phyloP scores from a whole-genome alignment of 192 early-diverging fungal genomes.

The Coemansia sp. region DNA sequence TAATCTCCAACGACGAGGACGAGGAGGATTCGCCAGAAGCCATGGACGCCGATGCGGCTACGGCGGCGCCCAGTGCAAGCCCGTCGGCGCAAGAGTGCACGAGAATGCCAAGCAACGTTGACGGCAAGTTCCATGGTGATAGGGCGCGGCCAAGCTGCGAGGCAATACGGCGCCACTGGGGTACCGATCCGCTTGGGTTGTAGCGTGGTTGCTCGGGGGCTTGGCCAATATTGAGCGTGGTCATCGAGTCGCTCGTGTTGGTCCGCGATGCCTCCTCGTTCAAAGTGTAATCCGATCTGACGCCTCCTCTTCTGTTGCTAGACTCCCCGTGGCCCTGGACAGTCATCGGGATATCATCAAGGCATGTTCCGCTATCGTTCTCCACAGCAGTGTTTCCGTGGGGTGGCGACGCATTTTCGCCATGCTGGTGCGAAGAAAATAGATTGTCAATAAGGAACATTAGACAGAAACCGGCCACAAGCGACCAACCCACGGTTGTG shows the following conservation, averaged over 20 bases:
- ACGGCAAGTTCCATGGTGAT: slow-evolving; percentile 52
- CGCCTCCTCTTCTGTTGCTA: not conserved
- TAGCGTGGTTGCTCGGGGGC: slow-evolving; percentile 18
- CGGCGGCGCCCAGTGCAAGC: slow-evolving; percentile 89
- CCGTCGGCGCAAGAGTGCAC: slow-evolving; percentile 96
- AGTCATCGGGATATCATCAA: slow-evolving; percentile 45
- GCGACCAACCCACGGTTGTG: slow-evolving; percentile 70
- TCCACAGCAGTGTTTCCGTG: not conserved
- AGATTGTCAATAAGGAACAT: slow-evolving; percentile 87
- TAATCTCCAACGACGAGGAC: slow-evolving; percentile 60
- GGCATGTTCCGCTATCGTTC: slow-evolving; percentile 41
- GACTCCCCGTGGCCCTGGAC: not conserved
- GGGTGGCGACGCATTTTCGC: not conserved
- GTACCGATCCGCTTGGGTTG: slow-evolving; percentile 17
- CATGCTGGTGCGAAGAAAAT: slow-evolving; percentile 22
- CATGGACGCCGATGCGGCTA: slow-evolving; percentile 54
- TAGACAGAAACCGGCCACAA: slow-evolving; percentile 80
- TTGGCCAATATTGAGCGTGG: slow-evolving; percentile 10
- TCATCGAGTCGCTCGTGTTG: not conserved
- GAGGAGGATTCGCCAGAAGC: slow-evolving; percentile 14
- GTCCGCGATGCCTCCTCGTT: not conserved
- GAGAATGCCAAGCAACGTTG: slow-evolving; percentile 89
- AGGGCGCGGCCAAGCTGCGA: slow-evolving; percentile 17
- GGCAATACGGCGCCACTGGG: slow-evolving; percentile 39
- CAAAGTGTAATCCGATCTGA: slow-evolving; percentile 33